phyloP scores from a whole-genome alignment of 2,329 filamentous ascomycete genomes.

The Hymenoscyphus infarciens region DNA sequence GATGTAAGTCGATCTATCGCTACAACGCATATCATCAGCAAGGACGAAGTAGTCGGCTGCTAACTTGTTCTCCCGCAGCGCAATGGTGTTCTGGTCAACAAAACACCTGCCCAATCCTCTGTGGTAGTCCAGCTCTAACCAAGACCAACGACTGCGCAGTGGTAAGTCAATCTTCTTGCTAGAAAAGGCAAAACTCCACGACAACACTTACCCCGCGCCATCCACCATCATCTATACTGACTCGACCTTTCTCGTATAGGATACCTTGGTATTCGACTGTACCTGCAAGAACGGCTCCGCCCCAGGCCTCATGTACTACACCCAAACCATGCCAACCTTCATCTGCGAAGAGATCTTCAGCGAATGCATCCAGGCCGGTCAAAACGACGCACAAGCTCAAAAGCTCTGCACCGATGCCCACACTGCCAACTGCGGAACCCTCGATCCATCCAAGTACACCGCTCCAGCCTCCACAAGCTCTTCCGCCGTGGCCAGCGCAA shows the following conservation, averaged over 20 bases:
- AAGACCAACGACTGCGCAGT: conserved; percentile 51
- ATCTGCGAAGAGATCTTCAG: conserved; percentile 52
- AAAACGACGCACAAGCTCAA: conserved; percentile 45
- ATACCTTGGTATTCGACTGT: conserved; percentile 52
- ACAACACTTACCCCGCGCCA: neutral
- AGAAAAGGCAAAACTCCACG: neutral
- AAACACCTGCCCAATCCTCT: conserved; percentile 59
- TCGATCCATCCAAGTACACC: conserved; percentile 30
- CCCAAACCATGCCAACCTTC: conserved; percentile 56
- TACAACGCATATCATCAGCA: neutral
- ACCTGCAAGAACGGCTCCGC: conserved; percentile 51
- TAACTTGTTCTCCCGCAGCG: conserved; percentile 32
- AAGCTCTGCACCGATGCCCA: conserved; percentile 43
- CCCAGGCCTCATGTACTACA: conserved; percentile 54
- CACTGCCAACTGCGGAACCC: conserved; percentile 48
- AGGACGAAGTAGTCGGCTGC: neutral
- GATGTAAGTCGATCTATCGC: conserved; percentile 22
- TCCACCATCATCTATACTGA: conserved; percentile 9
- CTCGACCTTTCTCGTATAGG: conserved; percentile 4
- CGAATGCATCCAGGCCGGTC: conserved; percentile 45
- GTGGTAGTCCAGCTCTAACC: conserved; percentile 41
- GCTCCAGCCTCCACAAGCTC: conserved; percentile 29
- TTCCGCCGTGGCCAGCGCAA: conserved; percentile 41
- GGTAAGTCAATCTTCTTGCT: conserved; percentile 44
- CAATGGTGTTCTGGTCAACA: conserved; percentile 57